Conservation (phyloP, 2,329 filamentous ascomycete genomes). For the Periglandula ipomoeae region DNA sequence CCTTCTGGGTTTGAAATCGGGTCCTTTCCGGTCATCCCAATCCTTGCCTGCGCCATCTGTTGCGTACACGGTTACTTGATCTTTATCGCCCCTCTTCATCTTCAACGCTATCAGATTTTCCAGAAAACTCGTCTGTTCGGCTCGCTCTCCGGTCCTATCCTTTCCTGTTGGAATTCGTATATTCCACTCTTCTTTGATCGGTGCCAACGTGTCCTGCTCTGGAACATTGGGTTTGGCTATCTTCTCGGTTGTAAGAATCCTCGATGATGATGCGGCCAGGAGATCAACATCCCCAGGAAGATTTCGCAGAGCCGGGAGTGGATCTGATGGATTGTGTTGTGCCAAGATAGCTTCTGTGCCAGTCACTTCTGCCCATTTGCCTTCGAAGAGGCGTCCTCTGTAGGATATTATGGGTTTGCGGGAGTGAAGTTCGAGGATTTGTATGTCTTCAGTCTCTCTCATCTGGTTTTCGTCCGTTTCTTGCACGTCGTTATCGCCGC, state of each 20-base stretch:
- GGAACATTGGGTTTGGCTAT: slow-evolving; percentile 40
- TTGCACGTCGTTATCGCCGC: background rate
- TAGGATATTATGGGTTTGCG: slow-evolving; percentile 71
- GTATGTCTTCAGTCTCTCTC: slow-evolving; percentile 39
- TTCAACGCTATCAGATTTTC: slow-evolving; percentile 59
- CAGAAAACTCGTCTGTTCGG: slow-evolving; percentile 48
- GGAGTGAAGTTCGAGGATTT: slow-evolving; percentile 77
- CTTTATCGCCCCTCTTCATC: slow-evolving; percentile 51
- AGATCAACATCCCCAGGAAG: slow-evolving; percentile 53
- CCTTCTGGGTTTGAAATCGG: slow-evolving; percentile 28
- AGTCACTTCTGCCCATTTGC: slow-evolving; percentile 72
- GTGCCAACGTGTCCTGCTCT: slow-evolving; percentile 24
- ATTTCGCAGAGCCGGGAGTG: slow-evolving; percentile 33
- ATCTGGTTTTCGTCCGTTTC: slow-evolving; percentile 8
- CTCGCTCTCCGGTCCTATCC: slow-evolving; percentile 37
- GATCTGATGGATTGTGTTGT: slow-evolving; percentile 23
- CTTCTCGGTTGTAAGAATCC: slow-evolving; percentile 45
- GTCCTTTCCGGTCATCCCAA: slow-evolving; percentile 31
- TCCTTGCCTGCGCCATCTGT: slow-evolving; percentile 31
- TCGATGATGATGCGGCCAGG: slow-evolving; percentile 56
- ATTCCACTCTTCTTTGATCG: slow-evolving; percentile 33
- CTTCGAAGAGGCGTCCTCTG: slow-evolving; percentile 67
- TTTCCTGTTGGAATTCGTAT: slow-evolving; percentile 36
- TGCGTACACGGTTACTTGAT: slow-evolving; percentile 54
- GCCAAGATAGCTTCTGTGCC: slow-evolving; percentile 77